These are phyloP conservation scores for Magnaporthiopsis incrustans DNA, from an alignment of 2,329 filamentous ascomycete species.

Conservation along the genomic window DNA sequence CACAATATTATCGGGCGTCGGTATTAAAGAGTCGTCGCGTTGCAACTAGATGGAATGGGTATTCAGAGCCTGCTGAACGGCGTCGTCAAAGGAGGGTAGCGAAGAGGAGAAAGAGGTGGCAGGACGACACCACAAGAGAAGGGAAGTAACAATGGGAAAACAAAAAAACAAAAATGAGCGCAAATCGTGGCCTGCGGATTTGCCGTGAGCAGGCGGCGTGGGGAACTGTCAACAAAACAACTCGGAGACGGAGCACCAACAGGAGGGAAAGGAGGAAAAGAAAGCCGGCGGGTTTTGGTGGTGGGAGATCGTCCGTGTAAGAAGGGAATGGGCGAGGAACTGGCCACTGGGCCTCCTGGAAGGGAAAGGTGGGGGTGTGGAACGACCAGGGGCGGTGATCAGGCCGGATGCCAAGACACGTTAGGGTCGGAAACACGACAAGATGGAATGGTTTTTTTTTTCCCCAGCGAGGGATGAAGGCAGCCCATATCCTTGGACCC, in stretches of 20 bases:
- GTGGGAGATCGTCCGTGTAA: neutral
- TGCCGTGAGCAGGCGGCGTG: slow-evolving; percentile 17
- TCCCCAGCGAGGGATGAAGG: slow-evolving; percentile 24
- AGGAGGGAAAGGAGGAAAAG: slow-evolving; percentile 10
- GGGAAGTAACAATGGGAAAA: slow-evolving; percentile 13
- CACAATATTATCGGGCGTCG: slow-evolving; percentile 7
- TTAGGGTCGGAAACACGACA: slow-evolving; percentile 26
- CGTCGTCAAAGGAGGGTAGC: slow-evolving; percentile 17
- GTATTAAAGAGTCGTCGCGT: slow-evolving; percentile 2
- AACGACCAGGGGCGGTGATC: slow-evolving; percentile 19
- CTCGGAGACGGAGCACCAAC: slow-evolving; percentile 13
- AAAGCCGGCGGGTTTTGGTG: neutral
- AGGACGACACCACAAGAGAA: slow-evolving; percentile 9
- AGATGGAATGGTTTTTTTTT: slow-evolving; percentile 23
- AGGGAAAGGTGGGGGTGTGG: slow-evolving; percentile 13
- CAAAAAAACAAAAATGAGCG: slow-evolving; percentile 16
- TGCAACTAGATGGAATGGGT: slow-evolving; percentile 1
- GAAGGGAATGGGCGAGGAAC: slow-evolving; percentile 9
- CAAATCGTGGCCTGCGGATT: slow-evolving; percentile 25
- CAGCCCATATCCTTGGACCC: slow-evolving; percentile 27
- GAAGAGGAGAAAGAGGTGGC: slow-evolving; percentile 15
- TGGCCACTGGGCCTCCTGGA: neutral
- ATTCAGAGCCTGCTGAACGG: slow-evolving; percentile 51
- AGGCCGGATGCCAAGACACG: slow-evolving; percentile 26
- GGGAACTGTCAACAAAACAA: slow-evolving; percentile 26